A percentile compares a stretch with the other conserved stretches of the same genome.
These are phyloP conservation scores for Trichophyton rubrum DNA, from an alignment of 2,329 filamentous ascomycete genomes.

Conservation along the genomic window DNA sequence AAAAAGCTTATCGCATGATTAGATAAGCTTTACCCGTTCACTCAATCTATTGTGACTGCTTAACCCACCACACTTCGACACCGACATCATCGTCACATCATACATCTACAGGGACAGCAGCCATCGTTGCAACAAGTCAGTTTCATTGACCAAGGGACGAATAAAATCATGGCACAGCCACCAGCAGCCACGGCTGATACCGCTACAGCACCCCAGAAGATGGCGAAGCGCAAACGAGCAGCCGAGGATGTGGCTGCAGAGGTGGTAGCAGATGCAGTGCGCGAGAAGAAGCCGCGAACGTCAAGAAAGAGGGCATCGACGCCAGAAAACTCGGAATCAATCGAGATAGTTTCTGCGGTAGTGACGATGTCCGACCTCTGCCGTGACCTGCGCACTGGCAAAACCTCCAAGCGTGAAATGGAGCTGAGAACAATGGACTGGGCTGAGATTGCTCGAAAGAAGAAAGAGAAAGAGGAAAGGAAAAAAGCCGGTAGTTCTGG, in stretches of 20 bases:
- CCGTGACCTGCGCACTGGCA: slow-evolving; percentile 42
- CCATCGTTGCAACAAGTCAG: neutral
- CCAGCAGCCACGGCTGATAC: neutral
- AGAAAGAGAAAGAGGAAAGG: slow-evolving; percentile 28
- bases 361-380: slow-evolving; percentile 48
- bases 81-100: neutral
- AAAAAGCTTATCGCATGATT: slow-evolving; percentile 1
- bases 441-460: slow-evolving; percentile 38
- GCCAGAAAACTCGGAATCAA: slow-evolving; percentile 36
- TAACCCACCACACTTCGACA: neutral
- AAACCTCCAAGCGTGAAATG: slow-evolving; percentile 44
- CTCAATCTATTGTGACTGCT: neutral
- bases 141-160: neutral
- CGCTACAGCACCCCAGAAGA: neutral
- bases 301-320: slow-evolving; percentile 31
- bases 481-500: slow-evolving; percentile 7
- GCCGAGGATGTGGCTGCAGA: slow-evolving; percentile 19
- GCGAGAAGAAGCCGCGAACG: slow-evolving; percentile 19
- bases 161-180: neutral
- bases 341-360: slow-evolving; percentile 41
- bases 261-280: slow-evolving; percentile 14
- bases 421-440: slow-evolving; percentile 46
- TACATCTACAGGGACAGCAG: neutral
- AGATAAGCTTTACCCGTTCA: neutral
- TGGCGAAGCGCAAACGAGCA: slow-evolving; percentile 8